Conservation (phyloP, 2,329 filamentous ascomycete genomes). For the Akanthomyces lecanii region DNA sequence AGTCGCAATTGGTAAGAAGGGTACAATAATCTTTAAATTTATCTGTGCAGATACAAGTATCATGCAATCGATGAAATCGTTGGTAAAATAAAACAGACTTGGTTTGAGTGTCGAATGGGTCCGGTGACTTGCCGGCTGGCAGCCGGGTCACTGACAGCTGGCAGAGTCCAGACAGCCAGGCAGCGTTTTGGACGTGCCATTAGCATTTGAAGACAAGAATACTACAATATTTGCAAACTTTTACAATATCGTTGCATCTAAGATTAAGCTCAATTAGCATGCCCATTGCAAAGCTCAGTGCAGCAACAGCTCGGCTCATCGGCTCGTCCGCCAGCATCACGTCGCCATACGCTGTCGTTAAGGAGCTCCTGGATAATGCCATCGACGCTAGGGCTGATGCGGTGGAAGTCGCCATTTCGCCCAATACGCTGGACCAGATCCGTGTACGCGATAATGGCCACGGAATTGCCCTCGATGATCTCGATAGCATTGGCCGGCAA, state of each 20-base stretch:
- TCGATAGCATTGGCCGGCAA: slow-evolving; percentile 56
- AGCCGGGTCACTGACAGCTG: neutral
- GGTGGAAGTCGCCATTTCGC: slow-evolving; percentile 60
- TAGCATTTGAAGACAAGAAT: too few species aligned
- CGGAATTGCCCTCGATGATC: slow-evolving; percentile 62
- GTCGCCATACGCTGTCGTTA: slow-evolving; percentile 59
- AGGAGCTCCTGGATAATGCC: slow-evolving; percentile 74
- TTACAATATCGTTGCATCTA: neutral
- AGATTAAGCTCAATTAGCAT: slow-evolving; percentile 28
- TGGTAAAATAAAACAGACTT: neutral
- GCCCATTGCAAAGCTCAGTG: slow-evolving; percentile 48
- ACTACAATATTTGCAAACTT: neutral
- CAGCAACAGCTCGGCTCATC: slow-evolving; percentile 50
- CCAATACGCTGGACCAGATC: slow-evolving; percentile 64
- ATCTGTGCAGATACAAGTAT: neutral
- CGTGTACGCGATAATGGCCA: slow-evolving; percentile 71
- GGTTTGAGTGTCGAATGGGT: neutral
- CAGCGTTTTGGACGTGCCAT: neutral
- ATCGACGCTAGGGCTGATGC: slow-evolving; percentile 66
- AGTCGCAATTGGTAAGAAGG: neutral
- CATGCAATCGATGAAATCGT: neutral
- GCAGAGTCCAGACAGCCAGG: neutral
- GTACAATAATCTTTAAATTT: too few species aligned
- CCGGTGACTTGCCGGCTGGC: neutral
- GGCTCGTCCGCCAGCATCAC: slow-evolving; percentile 58